A percentile compares a stretch with the other conserved stretches of the same genome.
phyloP scores from a whole-genome alignment of 78 protist species.

The Tieghemostelium lacteum region DNA sequence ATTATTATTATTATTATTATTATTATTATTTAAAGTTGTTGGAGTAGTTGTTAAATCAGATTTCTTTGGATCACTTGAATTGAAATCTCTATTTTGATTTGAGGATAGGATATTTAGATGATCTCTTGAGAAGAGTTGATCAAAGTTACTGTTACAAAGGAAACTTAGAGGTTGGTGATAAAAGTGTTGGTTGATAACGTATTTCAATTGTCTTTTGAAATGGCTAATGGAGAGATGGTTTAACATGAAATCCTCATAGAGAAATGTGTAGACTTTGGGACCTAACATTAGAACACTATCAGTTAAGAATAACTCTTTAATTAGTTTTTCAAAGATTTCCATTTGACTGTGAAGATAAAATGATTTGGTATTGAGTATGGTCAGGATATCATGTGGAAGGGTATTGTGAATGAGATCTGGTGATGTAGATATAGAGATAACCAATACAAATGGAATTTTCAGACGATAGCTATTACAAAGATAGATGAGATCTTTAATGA shows the following conservation, averaged over 20 bases:
- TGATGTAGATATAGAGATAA: slow-evolving; percentile 38
- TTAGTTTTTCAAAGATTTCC: slow-evolving; percentile 31
- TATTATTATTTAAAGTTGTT: too few species aligned
- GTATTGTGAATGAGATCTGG: slow-evolving; percentile 9
- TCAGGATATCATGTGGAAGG: neutral
- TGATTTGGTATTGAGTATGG: slow-evolving; percentile 9
- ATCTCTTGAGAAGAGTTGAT: neutral
- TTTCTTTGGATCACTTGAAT: neutral
- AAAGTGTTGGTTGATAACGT: neutral
- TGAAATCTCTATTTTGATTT: too few species aligned
- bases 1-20: too few species aligned
- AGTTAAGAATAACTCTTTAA: neutral
- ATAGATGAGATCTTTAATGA: slow-evolving; percentile 17
- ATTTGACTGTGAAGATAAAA: slow-evolving; percentile 12
- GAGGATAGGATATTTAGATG: too few species aligned
- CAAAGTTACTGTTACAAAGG: neutral
- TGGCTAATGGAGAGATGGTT: slow-evolving; percentile 5
- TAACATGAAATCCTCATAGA: slow-evolving; percentile 20
- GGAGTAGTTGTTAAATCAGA: neutral
- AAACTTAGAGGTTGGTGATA: slow-evolving; percentile 1
- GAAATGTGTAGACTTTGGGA: neutral
- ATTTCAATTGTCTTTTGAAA: neutral
- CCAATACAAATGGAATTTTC: slow-evolving; percentile 33
- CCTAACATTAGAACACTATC: neutral
- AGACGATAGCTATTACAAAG: slow-evolving; percentile 10